Conservation (phyloP, 2,329 filamentous ascomycete genomes). For the Hymenoscyphus infarciens region DNA sequence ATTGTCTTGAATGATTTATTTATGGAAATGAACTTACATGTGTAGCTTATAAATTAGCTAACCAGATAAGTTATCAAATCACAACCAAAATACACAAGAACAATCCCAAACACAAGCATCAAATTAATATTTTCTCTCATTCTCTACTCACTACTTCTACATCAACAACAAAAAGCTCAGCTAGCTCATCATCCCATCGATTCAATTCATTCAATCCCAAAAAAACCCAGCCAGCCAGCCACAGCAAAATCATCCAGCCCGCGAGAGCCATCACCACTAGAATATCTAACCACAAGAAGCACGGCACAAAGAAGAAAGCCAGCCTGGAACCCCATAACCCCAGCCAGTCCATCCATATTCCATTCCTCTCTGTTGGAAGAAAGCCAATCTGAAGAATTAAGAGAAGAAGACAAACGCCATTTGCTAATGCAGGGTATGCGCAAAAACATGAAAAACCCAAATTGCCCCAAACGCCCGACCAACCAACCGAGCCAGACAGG, state of each 20-base stretch:
- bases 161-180: too few relatives aligned
- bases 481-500: neutral
- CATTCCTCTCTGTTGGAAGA: neutral
- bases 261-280: neutral
- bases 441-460: conserved; percentile 15
- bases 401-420: conserved; percentile 12
- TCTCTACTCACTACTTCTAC: too few relatives aligned
- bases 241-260: neutral
- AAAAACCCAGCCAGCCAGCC: neutral
- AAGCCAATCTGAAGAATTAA: neutral
- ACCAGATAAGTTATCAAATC: too few relatives aligned
- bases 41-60: too few relatives aligned
- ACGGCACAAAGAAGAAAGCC: neutral
- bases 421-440: conserved; percentile 28
- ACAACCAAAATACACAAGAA: too few relatives aligned
- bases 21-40: too few relatives aligned
- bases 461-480: neutral
- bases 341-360: neutral
- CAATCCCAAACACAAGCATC: too few relatives aligned
- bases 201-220: neutral
- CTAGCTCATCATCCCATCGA: too few relatives aligned
- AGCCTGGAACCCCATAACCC: neutral
- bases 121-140: too few relatives aligned
- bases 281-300: neutral
- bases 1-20: too few relatives aligned